phyloP scores from a whole-genome alignment of 371 early-diverging fungal genomes.

The Zychaea mexicana region DNA sequence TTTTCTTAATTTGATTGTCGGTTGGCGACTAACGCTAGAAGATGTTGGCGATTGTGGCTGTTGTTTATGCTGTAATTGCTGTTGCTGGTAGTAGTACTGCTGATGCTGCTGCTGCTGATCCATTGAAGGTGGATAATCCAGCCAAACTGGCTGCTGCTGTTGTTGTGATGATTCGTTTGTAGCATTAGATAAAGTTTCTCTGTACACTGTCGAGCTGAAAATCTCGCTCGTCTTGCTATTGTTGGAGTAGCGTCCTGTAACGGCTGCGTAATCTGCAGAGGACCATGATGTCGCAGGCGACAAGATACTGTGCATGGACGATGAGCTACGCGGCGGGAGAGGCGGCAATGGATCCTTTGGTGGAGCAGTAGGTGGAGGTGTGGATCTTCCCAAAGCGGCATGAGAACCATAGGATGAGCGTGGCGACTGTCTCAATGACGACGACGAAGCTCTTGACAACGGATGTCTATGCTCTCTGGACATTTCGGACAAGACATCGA shows the following conservation, averaged over 20 bases:
- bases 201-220: neutral
- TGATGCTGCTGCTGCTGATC: conserved; percentile 2
- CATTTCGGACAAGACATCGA: conserved; percentile 33
- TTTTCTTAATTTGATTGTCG: conserved; percentile 7
- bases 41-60: neutral
- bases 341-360: conserved; percentile 29
- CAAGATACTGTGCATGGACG: conserved; percentile 1
- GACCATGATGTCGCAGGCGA: conserved; percentile 26
- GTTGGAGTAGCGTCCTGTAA: neutral
- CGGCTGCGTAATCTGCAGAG: conserved; percentile 16
- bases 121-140: neutral
- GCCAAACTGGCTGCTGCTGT: conserved; percentile 2
- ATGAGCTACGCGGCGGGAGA: conserved; percentile 13
- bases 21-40: neutral
- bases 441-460: conserved; percentile 6
- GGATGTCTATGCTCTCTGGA: conserved; percentile 4
- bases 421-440: conserved; percentile 12
- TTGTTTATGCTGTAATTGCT: neutral
- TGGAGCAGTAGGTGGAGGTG: conserved; percentile 27
- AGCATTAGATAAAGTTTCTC: neutral
- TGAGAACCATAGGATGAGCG: conserved; percentile 10
- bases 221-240: neutral
- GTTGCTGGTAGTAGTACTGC: too few relatives aligned
- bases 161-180: neutral
- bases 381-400: conserved; percentile 6